Evolutionary conservation across 495 filamentous ascomycete species (phyloP), one percentile per base, ranked within the genome.

Genomic region (Aspergillus steynii): DNA sequence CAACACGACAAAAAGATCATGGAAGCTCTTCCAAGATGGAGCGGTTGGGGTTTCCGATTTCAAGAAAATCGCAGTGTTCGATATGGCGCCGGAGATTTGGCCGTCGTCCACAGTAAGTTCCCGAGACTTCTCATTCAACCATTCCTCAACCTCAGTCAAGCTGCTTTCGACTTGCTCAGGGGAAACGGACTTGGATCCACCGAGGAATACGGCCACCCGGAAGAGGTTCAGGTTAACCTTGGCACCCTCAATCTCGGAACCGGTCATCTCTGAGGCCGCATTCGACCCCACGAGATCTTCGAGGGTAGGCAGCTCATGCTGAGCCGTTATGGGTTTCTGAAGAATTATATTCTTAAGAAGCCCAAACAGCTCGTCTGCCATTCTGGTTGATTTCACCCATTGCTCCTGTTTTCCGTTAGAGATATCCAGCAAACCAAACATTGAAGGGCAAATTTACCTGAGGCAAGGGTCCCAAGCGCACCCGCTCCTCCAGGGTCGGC

Each of bases 21-120:
- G 79, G 58, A 80, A 68, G 56, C 72, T 79, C 62, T 60, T 65
- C 79, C 79, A 82, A 8, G 73, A 71, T 9, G 77, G 74, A 6
- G 72, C 75, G 37, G 62, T 67, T n/a, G 72, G 69, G n/a, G 50
- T 61, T 10, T 64, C 65, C 3, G 65, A 25, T 26, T 50, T 54
- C 9, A 77, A 60, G 25, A 51, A 62, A 7, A 79, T 58, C 1
- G 71, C 60, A 1, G 68, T 79, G 15, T 60, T 55, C 9, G 60
- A 64, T 6, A 75, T 56, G 32, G 75, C 29, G 4, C 66, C 56
- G 3, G 74, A 74, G 8, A 60, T 32, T 5, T 64, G 64, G 5
- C 53, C 48, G 8, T 69, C 68, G 25, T 63, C 57, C 9, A 64
- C 58, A 42, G 68, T 53, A 3, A 80, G 55, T 20, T 66, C 56